Evolutionary conservation across 495 filamentous ascomycete species (phyloP).

Genomic region (Penicillium ucsense): DNA sequence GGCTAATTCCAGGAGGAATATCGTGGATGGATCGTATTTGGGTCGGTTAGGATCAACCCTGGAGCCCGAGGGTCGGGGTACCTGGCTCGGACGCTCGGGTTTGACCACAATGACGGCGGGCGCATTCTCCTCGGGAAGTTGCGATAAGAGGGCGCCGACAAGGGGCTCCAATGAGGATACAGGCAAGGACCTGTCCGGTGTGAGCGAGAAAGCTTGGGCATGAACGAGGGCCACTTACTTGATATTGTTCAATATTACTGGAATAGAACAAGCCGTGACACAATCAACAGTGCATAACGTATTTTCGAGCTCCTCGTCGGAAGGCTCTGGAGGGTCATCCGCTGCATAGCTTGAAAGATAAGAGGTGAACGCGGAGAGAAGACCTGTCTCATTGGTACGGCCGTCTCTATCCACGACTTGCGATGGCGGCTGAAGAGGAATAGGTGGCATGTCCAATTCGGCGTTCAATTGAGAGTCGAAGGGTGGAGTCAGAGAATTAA

Average conservation of each 20-base stretch:
- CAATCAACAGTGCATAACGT: constrained; percentile 92
- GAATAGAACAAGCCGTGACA: constrained; percentile 78
- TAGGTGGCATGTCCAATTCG: constrained; percentile 66
- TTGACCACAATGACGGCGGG: constrained; percentile 82
- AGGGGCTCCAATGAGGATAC: constrained; percentile 54
- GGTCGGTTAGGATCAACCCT: constrained; percentile 44
- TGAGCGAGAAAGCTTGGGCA: background rate
- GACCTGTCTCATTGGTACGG: constrained; percentile 64
- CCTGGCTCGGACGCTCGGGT: constrained; percentile 55
- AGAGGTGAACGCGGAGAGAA: constrained; percentile 88
- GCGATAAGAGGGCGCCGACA: constrained; percentile 63
- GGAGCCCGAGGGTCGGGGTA: constrained; percentile 34
- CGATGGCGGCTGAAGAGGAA: constrained; percentile 83
- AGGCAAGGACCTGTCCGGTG: constrained; percentile 47
- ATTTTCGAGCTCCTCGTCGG: constrained; percentile 93
- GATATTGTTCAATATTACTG: constrained; percentile 75
- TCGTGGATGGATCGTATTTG: constrained; percentile 76
- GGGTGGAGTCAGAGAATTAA: constrained; percentile 85
- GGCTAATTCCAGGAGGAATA: constrained; percentile 81
- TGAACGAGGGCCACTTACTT: constrained; percentile 45
- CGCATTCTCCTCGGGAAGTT: constrained; percentile 76
- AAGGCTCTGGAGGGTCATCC: constrained; percentile 94
- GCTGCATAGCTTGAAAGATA: constrained; percentile 98
- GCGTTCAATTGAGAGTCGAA: constrained; percentile 65
- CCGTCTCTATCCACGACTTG: constrained; percentile 84